Conservation (phyloP, 805 yeast species). For the Nakazawaea anatomiae region DNA sequence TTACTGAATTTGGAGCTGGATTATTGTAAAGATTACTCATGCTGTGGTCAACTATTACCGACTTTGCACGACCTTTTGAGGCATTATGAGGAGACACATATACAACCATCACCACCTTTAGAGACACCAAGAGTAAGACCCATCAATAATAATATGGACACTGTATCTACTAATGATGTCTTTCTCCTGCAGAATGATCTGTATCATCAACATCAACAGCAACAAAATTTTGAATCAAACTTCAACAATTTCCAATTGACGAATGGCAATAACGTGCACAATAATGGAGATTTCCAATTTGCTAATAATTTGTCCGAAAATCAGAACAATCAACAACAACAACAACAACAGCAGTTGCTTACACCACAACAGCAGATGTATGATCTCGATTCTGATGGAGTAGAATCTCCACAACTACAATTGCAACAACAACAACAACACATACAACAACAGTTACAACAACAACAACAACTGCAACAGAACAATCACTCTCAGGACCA, state of each 20-base stretch:
- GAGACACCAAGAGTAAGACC: slow-evolving; percentile 38
- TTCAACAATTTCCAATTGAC: slow-evolving; percentile 7
- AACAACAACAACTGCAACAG: slow-evolving; percentile 9
- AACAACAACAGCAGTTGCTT: slow-evolving; percentile 3
- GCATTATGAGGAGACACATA: slow-evolving; percentile 96
- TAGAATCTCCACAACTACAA: slow-evolving; percentile 12
- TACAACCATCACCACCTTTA: slow-evolving; percentile 45
- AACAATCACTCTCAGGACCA: slow-evolving; percentile 20
- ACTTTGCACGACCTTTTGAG: slow-evolving; percentile 88
- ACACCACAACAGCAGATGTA: slow-evolving; percentile 10
- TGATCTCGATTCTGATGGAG: slow-evolving; percentile 9
- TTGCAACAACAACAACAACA: slow-evolving; percentile 14
- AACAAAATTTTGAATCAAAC: slow-evolving; percentile 7
- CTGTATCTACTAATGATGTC: slow-evolving; percentile 91
- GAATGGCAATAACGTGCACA: slow-evolving; percentile 4
- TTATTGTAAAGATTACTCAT: slow-evolving; percentile 92
- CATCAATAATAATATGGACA: slow-evolving; percentile 66
- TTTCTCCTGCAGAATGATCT: slow-evolving; percentile 45
- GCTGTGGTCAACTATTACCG: slow-evolving; percentile 91
- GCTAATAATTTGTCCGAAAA: neutral
- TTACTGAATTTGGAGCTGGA: slow-evolving; percentile 91
- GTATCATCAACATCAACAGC: slow-evolving; percentile 14
- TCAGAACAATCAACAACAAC: slow-evolving; percentile 2
- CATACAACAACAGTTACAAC: slow-evolving; percentile 11
- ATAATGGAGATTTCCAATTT: slow-evolving; percentile 8